Conservation (phyloP, 192 early-diverging fungal genomes). For the Piromyces finnis region DNA sequence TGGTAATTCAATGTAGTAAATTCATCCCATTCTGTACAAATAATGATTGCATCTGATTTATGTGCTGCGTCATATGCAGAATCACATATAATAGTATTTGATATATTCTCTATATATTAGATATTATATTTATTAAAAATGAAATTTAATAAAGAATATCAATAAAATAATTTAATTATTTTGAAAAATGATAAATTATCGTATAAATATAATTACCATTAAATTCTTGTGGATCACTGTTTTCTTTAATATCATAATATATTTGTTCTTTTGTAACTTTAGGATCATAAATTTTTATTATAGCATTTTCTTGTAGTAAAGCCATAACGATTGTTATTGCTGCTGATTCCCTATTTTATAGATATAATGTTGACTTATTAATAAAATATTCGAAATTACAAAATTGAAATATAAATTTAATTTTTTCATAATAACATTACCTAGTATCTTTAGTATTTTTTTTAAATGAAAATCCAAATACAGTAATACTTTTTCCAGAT, state of each 20-base stretch:
- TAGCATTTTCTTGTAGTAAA: conserved; percentile 59
- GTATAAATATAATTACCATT: conserved; percentile 1
- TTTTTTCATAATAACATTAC: neutral
- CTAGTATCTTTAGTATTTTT: conserved; percentile 81
- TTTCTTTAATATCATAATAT: conserved; percentile 37
- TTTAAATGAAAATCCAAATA: conserved; percentile 89
- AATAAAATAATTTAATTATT: neutral
- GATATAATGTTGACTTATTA: neutral
- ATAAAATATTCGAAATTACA: neutral
- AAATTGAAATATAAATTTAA: neutral
- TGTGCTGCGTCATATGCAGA: conserved; percentile 50
- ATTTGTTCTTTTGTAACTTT: conserved; percentile 65
- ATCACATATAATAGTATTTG: conserved; percentile 21
- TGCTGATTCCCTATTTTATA: conserved; percentile 47
- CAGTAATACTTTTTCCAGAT: conserved; percentile 55
- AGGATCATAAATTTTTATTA: conserved; percentile 71
- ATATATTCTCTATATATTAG: conserved; percentile 35
- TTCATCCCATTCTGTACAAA: no score
- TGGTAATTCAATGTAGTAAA: no score
- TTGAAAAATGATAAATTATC: no score
- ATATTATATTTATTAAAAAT: neutral
- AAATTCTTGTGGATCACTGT: conserved; percentile 18
- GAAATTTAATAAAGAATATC: no score
- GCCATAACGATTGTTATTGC: conserved; percentile 69
- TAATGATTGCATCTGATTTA: neutral